These are phyloP conservation scores for Thelephora terrestris DNA, from an alignment of 1,284 basidiomycete genomes.

Conservation along the genomic window DNA sequence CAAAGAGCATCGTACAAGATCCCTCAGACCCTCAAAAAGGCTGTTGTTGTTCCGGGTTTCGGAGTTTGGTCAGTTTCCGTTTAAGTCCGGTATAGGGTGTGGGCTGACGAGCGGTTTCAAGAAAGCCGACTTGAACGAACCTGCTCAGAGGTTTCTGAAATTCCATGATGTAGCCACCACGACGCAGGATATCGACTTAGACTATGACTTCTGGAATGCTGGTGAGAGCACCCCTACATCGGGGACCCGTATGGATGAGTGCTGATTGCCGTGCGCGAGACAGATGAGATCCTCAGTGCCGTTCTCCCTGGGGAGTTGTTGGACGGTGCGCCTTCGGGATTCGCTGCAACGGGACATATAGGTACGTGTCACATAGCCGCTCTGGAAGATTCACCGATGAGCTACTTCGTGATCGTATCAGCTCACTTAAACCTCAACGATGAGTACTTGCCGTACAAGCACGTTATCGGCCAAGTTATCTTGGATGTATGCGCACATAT, in stretches of 20 bases:
- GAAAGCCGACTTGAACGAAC: constrained; percentile 56
- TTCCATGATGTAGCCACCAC: constrained; percentile 45
- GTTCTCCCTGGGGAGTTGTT: constrained; percentile 69
- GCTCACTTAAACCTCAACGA: constrained; percentile 86
- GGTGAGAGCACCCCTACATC: constrained; percentile 32
- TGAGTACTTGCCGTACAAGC: constrained; percentile 87
- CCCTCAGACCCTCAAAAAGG: constrained; percentile 33
- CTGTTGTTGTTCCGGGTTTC: constrained; percentile 54
- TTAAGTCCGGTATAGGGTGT: neutral
- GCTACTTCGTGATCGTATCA: constrained; percentile 14
- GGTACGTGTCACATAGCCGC: constrained; percentile 35
- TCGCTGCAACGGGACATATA: constrained; percentile 87
- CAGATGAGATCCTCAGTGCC: constrained; percentile 77
- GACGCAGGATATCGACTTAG: constrained; percentile 50
- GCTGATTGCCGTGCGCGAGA: neutral
- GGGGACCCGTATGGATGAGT: neutral
- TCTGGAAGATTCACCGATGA: neutral
- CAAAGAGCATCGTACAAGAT: constrained; percentile 48
- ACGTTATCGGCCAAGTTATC: constrained; percentile 86
- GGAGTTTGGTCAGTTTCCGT: constrained; percentile 41
- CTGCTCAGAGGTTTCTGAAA: constrained; percentile 44
- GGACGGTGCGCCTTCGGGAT: constrained; percentile 78
- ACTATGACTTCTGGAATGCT: constrained; percentile 81
- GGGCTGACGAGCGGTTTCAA: constrained; percentile 25
- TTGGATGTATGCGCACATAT: constrained; percentile 60